Evolutionary conservation across 345 rosid genomes (phyloP), one percentile per base, ranked within the genome.

Genomic region (Sonneratia caseolaris): DNA sequence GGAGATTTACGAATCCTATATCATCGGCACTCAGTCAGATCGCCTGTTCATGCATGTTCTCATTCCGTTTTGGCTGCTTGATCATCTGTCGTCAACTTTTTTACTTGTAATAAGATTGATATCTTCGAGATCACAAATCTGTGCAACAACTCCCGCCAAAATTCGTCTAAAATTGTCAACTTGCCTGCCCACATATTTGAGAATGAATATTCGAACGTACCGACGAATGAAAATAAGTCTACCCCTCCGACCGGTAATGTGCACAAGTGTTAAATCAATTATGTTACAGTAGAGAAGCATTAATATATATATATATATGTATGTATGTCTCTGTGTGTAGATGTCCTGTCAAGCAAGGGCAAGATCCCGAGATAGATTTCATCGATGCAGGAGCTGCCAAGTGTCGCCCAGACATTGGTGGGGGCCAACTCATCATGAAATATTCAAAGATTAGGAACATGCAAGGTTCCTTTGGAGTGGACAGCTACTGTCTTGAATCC

Each of bases 341-440:
- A n/a, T n/a, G 64, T 22, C 64, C n/a, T 5, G 21, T 22, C 12
- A 27, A 13, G 14, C 9, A 9, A 47, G 66, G 66, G 66, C 66
- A 62, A 62, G 66, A 62, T 70, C 21, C 48, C 38, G 47, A 70
- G 57, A 53, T 49, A 49, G 47, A 70, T 70, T n/a, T 35, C 47
- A 53, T 70, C 7, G 72, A 22, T 70, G 18, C 32, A 11, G 3
- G 38, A 36, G 42, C 8, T 37, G 36, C 64, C 72, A 70, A 70
- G 19, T 70, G 64, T 53, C 64, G 45, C 2, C 14, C 10, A 27
- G 64, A 53, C 64, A 70, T 53, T 53, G 64, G 61, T 36, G 2
- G 64, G 64, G 45, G 64, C 53, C 72, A 70, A 70, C 57, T 64
- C 73, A 70, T 40, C 37, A 24, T 16, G 66, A 70, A 70, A 38